These are phyloP conservation scores for Exophiala spinifera DNA, from an alignment of 2,329 filamentous ascomycete genomes.

Conservation along the genomic window DNA sequence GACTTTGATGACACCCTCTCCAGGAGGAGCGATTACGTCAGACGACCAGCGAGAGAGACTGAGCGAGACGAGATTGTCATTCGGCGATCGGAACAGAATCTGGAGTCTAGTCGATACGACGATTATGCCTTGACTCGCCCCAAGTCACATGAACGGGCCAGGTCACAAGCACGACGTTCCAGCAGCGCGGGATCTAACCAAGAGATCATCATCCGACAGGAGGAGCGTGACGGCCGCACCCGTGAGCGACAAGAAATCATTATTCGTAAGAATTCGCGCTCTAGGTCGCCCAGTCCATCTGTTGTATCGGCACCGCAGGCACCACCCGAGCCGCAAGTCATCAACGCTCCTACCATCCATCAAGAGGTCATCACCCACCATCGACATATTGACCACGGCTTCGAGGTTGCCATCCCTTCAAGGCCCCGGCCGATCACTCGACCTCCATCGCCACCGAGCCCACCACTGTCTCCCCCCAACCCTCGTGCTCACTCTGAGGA, in stretches of 20 bases:
- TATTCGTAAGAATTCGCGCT: constrained; percentile 37
- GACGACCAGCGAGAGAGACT: constrained; percentile 25
- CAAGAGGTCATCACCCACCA: constrained; percentile 89
- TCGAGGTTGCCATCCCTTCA: constrained; percentile 30
- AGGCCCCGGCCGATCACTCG: constrained; percentile 33
- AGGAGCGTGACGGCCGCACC: constrained; percentile 35
- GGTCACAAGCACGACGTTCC: constrained; percentile 28
- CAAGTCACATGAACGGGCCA: constrained; percentile 29
- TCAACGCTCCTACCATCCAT: constrained; percentile 75
- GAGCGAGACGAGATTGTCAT: constrained; percentile 34
- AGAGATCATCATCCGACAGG: constrained; percentile 42
- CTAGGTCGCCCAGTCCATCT: constrained; percentile 24
- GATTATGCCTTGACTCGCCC: constrained; percentile 29
- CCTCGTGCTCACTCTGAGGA: constrained; percentile 41
- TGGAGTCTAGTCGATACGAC: constrained; percentile 20
- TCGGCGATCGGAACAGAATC: constrained; percentile 38
- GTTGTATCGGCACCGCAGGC: constrained; percentile 51
- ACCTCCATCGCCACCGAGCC: constrained; percentile 42
- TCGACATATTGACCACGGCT: constrained; percentile 81
- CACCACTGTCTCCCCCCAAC: constrained; percentile 34
- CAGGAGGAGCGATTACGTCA: constrained; percentile 26
- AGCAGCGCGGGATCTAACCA: constrained; percentile 31
- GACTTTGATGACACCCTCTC: constrained; percentile 15
- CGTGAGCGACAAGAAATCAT: constrained; percentile 36
- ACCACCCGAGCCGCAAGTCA: constrained; percentile 57